phyloP scores from a whole-genome alignment of 768 basidiomycete genomes.

The Trametes cingulata region DNA sequence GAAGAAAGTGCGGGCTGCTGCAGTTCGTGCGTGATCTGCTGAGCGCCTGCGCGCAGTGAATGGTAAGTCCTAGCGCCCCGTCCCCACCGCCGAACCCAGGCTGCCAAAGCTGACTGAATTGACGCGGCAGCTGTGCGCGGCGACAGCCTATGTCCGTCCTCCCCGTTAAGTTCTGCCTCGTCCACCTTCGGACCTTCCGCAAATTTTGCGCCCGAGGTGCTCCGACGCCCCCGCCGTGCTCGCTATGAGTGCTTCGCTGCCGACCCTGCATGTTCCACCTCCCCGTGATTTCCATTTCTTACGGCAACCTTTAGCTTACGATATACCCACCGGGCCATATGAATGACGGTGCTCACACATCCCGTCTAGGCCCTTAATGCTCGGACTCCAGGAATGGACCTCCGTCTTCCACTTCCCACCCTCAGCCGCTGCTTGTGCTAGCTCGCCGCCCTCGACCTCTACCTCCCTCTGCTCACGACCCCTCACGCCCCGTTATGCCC shows the following conservation, averaged over 20 bases:
- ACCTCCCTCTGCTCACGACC: background rate
- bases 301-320: slow-evolving; percentile 17
- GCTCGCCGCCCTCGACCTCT: too few species aligned
- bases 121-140: background rate
- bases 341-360: background rate
- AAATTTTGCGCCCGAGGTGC: background rate
- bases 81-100: background rate
- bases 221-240: background rate
- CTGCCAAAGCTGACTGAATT: background rate
- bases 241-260: too few species aligned
- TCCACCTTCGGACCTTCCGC: background rate
- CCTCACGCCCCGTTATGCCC: background rate
- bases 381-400: slow-evolving; percentile 7
- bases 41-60: slow-evolving; percentile 2
- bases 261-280: background rate
- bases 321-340: slow-evolving; percentile 14
- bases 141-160: background rate
- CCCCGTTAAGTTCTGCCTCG: background rate
- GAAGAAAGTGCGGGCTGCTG: slow-evolving; percentile 37
- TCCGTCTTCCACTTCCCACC: background rate
- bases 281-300: background rate
- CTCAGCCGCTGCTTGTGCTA: too few species aligned
- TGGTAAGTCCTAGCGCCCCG: background rate
- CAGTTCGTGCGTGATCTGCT: slow-evolving; percentile 43
- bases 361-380: slow-evolving; percentile 10